phyloP scores from a whole-genome alignment of 2,329 filamentous ascomycete genomes.

The Xylaria sp. region DNA sequence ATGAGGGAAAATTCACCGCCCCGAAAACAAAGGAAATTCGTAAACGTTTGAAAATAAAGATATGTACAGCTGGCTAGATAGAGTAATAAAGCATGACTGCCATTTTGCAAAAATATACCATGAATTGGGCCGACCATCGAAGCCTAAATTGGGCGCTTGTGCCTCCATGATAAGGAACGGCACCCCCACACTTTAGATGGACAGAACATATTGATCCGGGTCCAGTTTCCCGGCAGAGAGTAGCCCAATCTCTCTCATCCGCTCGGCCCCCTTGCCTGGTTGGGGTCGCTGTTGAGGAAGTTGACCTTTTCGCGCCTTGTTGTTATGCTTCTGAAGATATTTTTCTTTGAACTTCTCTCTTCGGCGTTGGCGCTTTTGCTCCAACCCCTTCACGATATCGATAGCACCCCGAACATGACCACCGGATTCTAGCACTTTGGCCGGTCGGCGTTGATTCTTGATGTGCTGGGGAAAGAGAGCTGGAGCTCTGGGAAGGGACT shows the following conservation, averaged over 20 bases:
- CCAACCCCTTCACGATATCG: conserved; percentile 95
- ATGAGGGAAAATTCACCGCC: conserved; percentile 31
- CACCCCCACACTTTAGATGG: conserved; percentile 62
- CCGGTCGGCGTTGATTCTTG: conserved; percentile 53
- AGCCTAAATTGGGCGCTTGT: conserved; percentile 23
- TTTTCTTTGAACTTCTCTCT: conserved; percentile 83
- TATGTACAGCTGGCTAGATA: conserved; percentile 45
- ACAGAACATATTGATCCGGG: conserved; percentile 80
- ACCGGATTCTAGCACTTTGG: conserved; percentile 48
- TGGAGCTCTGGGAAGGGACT: conserved; percentile 84
- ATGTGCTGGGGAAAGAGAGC: conserved; percentile 72
- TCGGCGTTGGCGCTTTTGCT: conserved; percentile 91
- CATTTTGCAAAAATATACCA: conserved; percentile 34
- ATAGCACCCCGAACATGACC: conserved; percentile 89
- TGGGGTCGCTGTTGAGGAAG: conserved; percentile 70
- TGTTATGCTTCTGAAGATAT: conserved; percentile 86
- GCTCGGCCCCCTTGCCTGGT: conserved; percentile 88
- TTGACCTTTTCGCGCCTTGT: conserved; percentile 78
- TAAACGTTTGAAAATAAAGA: conserved; percentile 32
- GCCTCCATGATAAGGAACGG: conserved; percentile 38
- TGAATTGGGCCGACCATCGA: conserved; percentile 25
- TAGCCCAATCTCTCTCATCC: conserved; percentile 92
- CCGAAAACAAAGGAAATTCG: conserved; percentile 39
- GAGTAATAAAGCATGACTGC: conserved; percentile 19
- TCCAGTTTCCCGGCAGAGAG: conserved; percentile 85